A percentile compares a stretch with the other conserved stretches of the same genome.
Evolutionary conservation across 1,284 basidiomycete genomes (phyloP).

Genomic region (Exobasidium rhododendri): DNA sequence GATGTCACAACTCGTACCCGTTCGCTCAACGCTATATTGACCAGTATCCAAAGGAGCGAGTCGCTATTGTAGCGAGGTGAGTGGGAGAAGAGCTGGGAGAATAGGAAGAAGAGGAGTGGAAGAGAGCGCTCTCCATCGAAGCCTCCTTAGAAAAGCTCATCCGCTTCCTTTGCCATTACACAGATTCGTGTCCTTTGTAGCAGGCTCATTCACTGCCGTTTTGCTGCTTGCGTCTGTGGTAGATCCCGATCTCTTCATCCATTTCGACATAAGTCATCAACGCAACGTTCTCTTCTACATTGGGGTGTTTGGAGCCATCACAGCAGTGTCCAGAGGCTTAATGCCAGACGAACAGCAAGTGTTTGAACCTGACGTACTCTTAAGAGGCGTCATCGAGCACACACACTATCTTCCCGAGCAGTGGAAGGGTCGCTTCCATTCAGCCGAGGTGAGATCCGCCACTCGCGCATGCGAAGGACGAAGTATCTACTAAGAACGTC

Average conservation of each 20-base stretch:
- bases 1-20: constrained; percentile 82
- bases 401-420: constrained; percentile 92
- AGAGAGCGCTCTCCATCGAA: constrained; percentile 2
- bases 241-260: constrained; percentile 79
- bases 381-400: constrained; percentile 84
- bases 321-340: constrained; percentile 89
- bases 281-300: constrained; percentile 91
- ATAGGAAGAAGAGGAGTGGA: not conserved
- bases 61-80: constrained; percentile 81
- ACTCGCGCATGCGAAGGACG: not conserved
- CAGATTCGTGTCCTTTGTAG: constrained; percentile 90
- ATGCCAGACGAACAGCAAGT: constrained; percentile 86
- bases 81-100: constrained; percentile 47
- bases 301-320: constrained; percentile 76
- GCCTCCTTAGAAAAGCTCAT: constrained; percentile 3
- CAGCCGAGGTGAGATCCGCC: constrained; percentile 51
- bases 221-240: constrained; percentile 83
- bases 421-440: constrained; percentile 86
- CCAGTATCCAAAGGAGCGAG: constrained; percentile 92
- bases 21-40: constrained; percentile 90
- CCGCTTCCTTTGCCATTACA: not conserved
- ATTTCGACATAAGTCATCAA: constrained; percentile 90
- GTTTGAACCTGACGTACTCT: constrained; percentile 86
- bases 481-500: too few relatives aligned
- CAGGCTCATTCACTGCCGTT: constrained; percentile 93